A percentile compares a stretch with the other conserved stretches of the same genome.
phyloP scores from a whole-genome alignment of 2,329 filamentous ascomycete genomes.

The Epichloe hybrida region DNA sequence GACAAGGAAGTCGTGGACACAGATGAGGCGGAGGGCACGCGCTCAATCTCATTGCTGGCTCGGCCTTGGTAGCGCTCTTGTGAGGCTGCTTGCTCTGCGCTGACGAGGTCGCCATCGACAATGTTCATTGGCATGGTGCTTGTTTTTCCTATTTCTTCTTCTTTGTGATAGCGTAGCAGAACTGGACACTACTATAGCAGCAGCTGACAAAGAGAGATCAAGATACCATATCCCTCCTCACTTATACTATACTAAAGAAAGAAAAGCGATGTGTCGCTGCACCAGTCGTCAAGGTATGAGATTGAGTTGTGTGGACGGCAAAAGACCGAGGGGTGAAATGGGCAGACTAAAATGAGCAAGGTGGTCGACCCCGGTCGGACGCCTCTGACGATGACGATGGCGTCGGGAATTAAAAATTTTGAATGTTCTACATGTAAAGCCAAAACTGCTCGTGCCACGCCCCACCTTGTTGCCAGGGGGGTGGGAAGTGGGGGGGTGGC shows the following conservation, averaged over 20 bases:
- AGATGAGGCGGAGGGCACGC: conserved; percentile 41
- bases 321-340: background rate
- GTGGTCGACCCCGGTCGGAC: background rate
- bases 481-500: no score
- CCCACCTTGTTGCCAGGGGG: no score
- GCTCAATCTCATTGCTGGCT: conserved; percentile 43
- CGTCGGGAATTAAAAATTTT: background rate
- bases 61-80: conserved; percentile 25
- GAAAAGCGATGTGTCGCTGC: no score
- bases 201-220: no score
- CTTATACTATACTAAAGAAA: background rate
- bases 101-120: conserved; percentile 39
- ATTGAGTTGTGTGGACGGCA: background rate
- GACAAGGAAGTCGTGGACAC: conserved; percentile 35
- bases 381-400: background rate
- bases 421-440: no score
- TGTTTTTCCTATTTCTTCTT: background rate
- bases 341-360: background rate
- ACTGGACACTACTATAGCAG: no score
- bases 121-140: conserved; percentile 30
- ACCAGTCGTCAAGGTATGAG: no score
- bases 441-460: no score
- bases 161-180: background rate
- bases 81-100: conserved; percentile 41
- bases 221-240: no score